These are phyloP conservation scores for Phytophthora colocasiae DNA, from an alignment of 352 stramenopile species.

Conservation along the genomic window DNA sequence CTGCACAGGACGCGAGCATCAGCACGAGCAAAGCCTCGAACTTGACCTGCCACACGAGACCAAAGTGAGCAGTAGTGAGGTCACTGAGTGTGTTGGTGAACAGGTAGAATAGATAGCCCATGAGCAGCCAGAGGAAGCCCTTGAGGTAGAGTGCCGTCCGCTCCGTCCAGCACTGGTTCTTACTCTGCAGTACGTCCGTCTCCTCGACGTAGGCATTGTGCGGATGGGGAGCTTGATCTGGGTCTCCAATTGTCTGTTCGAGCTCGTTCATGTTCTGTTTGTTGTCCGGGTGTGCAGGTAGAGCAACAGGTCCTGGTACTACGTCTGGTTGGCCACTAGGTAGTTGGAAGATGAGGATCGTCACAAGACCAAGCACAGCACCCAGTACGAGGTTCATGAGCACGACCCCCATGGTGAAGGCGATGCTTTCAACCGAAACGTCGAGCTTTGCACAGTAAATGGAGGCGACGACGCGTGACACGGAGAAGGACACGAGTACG, in stretches of 20 bases:
- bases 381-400: constrained; percentile 63
- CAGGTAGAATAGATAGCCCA: constrained; percentile 71
- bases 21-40: constrained; percentile 71
- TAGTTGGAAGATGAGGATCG: constrained; percentile 65
- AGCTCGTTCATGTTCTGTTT: constrained; percentile 32
- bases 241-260: constrained; percentile 32
- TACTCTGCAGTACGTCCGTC: constrained; percentile 20
- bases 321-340: constrained; percentile 42
- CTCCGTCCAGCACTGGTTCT: constrained; percentile 33
- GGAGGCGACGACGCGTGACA: constrained; percentile 65
- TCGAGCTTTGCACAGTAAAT: constrained; percentile 66
- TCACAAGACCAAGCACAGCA: constrained; percentile 51
- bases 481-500: constrained; percentile 70
- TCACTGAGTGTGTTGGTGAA: constrained; percentile 63
- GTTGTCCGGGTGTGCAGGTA: constrained; percentile 11
- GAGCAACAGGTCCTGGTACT: background rate
- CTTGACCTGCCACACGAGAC: constrained; percentile 71
- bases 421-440: constrained; percentile 53
- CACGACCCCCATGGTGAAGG: constrained; percentile 62
- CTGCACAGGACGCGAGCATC: constrained; percentile 66
- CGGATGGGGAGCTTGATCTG: constrained; percentile 46
- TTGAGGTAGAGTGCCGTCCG: constrained; percentile 57
- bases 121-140: constrained; percentile 69
- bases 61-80: constrained; percentile 53
- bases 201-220: constrained; percentile 69